Conservation (phyloP, 108 stramenopile genomes). For the Cyclostephanos invisitatus region DNA sequence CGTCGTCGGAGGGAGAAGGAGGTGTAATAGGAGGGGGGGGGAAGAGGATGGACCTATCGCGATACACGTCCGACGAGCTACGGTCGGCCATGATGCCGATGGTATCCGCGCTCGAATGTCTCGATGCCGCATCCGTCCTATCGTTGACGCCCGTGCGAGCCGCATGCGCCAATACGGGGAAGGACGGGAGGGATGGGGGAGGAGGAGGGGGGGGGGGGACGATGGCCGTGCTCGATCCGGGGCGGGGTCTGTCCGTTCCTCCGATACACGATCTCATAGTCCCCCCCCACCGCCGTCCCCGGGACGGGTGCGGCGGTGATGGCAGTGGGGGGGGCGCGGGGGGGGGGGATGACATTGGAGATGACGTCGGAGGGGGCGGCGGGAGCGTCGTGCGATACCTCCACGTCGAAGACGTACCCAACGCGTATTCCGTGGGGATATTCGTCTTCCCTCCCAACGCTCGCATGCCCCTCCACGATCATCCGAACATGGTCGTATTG, state of each 20-base stretch:
- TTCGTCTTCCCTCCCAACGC: conserved; percentile 92
- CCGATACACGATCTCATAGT: conserved; percentile 64
- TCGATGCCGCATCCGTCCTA: conserved; percentile 60
- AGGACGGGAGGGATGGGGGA: background rate
- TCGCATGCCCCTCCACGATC: conserved; percentile 93
- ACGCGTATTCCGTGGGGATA: conserved; percentile 83
- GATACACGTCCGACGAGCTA: conserved; percentile 22
- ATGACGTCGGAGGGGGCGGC: too few species aligned
- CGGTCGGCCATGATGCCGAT: conserved; percentile 37
- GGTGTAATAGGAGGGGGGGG: background rate
- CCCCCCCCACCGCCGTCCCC: conserved; percentile 25
- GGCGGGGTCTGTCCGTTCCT: conserved; percentile 36
- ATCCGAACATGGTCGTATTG: conserved; percentile 93
- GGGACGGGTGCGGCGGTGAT: background rate
- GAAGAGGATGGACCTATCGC: conserved; percentile 33
- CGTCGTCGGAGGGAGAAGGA: background rate
- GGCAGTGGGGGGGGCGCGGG: too few species aligned
- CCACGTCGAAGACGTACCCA: conserved; percentile 75
- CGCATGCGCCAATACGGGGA: background rate
- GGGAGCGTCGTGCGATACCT: conserved; percentile 64
- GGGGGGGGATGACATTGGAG: too few species aligned
- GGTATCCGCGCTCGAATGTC: conserved; percentile 38
- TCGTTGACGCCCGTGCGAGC: conserved; percentile 48
- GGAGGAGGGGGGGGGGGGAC: background rate
- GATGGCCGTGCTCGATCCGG: conserved; percentile 27